A percentile compares a stretch with the other conserved stretches of the same genome.
Evolutionary conservation across 2,329 filamentous ascomycete genomes (phyloP).

Genomic region (Hypoxylon sp.): DNA sequence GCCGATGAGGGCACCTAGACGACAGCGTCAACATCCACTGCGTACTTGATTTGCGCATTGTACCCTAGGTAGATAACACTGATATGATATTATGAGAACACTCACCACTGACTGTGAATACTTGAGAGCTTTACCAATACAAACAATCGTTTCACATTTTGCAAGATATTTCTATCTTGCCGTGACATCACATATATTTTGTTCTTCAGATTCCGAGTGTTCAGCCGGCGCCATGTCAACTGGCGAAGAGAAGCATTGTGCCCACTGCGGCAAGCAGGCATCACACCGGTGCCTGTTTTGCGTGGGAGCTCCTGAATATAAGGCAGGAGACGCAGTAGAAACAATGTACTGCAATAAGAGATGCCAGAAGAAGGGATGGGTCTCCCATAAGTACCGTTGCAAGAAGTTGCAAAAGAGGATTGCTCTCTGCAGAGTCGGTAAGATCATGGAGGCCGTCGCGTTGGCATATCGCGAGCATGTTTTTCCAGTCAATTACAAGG

Average conservation of each 20-base stretch:
- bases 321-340: background rate
- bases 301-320: slow-evolving; percentile 2
- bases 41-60: background rate
- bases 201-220: too few relatives aligned
- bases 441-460: slow-evolving; percentile 10
- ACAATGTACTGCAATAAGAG: slow-evolving; percentile 10
- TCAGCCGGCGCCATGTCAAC: background rate
- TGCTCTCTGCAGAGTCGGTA: background rate
- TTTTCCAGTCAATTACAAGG: background rate
- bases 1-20: background rate
- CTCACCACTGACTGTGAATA: background rate
- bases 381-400: too few relatives aligned
- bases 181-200: background rate
- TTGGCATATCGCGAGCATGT: slow-evolving; percentile 8
- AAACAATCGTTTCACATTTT: background rate
- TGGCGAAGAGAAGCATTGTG: background rate
- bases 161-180: background rate
- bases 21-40: background rate
- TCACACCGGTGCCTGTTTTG: slow-evolving; percentile 1
- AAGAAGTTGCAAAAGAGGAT: slow-evolving; percentile 3
- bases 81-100: background rate
- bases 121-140: background rate
- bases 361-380: too few relatives aligned
- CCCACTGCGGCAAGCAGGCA: slow-evolving; percentile 6
- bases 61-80: too few relatives aligned